A percentile compares a stretch with the other conserved stretches of the same genome.
Conservation (phyloP, 805 yeast genomes). For the Zygosaccharomyces pseudorouxii region DNA sequence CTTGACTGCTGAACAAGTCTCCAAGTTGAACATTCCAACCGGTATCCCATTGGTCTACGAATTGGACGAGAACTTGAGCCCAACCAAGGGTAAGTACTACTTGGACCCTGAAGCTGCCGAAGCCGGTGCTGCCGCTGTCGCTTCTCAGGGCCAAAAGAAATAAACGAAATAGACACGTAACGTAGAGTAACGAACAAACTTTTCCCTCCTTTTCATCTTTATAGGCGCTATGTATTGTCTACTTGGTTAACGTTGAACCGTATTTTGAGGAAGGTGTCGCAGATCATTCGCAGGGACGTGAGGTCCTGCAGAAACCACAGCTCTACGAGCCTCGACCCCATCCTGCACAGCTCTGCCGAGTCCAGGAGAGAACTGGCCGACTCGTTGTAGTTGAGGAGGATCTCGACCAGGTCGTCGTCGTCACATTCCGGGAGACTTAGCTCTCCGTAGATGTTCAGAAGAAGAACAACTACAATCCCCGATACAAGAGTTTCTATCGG, state of each 20-base stretch:
- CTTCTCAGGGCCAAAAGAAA: conserved; percentile 85
- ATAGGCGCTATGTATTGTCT: conserved; percentile 10
- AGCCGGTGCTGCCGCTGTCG: conserved; percentile 99
- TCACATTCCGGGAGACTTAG: conserved; percentile 19
- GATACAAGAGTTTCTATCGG: conserved; percentile 25
- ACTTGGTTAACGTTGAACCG: conserved; percentile 17
- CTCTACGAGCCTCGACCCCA: conserved; percentile 29
- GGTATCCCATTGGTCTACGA: conserved; percentile 98
- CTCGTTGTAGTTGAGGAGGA: conserved; percentile 24
- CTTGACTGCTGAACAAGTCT: conserved; percentile 87
- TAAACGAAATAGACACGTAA: conserved; percentile 18
- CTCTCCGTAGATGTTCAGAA: conserved; percentile 20
- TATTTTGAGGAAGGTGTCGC: conserved; percentile 23
- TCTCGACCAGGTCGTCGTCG: conserved; percentile 29
- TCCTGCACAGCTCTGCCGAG: conserved; percentile 24
- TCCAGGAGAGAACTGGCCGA: conserved; percentile 15
- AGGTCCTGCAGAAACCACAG: conserved; percentile 20
- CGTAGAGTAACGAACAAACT: conserved; percentile 1
- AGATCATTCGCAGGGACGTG: conserved; percentile 21
- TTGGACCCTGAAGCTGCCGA: conserved; percentile 99
- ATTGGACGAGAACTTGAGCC: conserved; percentile 79
- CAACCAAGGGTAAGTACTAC: conserved; percentile 91
- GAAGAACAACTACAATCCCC: conserved; percentile 22
- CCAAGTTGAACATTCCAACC: conserved; percentile 94
- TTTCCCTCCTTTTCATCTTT: not conserved